A percentile compares a stretch with the other conserved stretches of the same genome.
phyloP scores from a whole-genome alignment of 441 rosid genomes.

The Gossypium trilobum region DNA sequence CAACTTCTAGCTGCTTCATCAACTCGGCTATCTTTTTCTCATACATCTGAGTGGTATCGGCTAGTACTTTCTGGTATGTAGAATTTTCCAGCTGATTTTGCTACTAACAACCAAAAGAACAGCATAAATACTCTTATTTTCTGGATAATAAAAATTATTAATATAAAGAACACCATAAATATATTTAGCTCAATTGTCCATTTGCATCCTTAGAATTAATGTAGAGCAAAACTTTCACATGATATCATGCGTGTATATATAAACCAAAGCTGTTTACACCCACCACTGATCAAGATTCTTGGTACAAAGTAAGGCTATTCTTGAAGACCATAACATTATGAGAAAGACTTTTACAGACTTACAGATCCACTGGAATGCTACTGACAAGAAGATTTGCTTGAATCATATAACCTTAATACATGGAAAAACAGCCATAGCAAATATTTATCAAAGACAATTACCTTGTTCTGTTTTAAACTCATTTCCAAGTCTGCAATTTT shows the following conservation, averaged over 20 bases:
- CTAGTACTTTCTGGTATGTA: constrained; percentile 61
- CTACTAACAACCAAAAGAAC: constrained; percentile 43
- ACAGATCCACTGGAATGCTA: neutral
- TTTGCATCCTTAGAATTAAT: neutral
- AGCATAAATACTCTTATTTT: constrained; percentile 8
- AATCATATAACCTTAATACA: constrained; percentile 4
- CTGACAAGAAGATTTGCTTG: neutral
- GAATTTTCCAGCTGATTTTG: constrained; percentile 63
- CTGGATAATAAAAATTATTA: constrained; percentile 19
- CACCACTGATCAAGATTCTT: neutral
- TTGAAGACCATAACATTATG: neutral
- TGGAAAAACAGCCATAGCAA: constrained; percentile 4
- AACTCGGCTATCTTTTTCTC: constrained; percentile 63
- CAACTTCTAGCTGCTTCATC: constrained; percentile 46
- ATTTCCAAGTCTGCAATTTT: constrained; percentile 45
- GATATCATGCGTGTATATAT: neutral
- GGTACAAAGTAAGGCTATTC: neutral
- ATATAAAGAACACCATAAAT: constrained; percentile 23
- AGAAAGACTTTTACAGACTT: neutral
- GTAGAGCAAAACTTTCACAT: neutral
- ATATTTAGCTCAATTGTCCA: neutral
- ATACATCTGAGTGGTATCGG: constrained; percentile 73
- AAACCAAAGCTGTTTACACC: neutral
- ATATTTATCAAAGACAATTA: constrained; percentile 23
- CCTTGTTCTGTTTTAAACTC: constrained; percentile 53